A percentile compares a stretch with the other conserved stretches of the same genome.
Conservation (phyloP, 176 grass and related monocot genomes). For the Hyparrhenia diplandra region DNA sequence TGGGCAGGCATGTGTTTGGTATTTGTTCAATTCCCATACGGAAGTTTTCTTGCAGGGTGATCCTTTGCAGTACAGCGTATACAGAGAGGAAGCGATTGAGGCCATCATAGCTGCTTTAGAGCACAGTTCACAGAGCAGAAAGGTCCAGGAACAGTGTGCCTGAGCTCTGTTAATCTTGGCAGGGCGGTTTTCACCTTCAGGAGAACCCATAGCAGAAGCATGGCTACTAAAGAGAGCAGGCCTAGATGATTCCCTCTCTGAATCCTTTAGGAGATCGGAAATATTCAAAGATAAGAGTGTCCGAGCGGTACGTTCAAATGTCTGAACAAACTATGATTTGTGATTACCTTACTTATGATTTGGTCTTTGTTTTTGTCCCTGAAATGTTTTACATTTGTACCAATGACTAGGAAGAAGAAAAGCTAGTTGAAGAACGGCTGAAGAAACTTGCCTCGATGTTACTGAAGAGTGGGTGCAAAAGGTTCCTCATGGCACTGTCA, state of each 20-base stretch:
- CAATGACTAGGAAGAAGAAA: conserved; percentile 85
- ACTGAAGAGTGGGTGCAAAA: conserved; percentile 58
- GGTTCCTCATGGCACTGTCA: conserved; percentile 62
- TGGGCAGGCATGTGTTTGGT: not conserved
- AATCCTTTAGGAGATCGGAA: conserved; percentile 76
- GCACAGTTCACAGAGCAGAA: conserved; percentile 52
- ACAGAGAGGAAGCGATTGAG: conserved; percentile 83
- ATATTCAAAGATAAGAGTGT: conserved; percentile 59
- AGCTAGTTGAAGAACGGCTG: conserved; percentile 60
- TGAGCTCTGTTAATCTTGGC: conserved; percentile 79
- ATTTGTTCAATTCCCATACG: conserved; percentile 21
- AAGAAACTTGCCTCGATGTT: conserved; percentile 63
- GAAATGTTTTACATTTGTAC: not conserved
- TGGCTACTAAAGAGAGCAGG: conserved; percentile 86
- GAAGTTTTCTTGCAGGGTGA: conserved; percentile 75
- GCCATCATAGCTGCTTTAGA: conserved; percentile 67
- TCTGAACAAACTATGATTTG: not conserved
- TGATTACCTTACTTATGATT: too few species aligned
- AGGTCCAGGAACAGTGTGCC: conserved; percentile 76
- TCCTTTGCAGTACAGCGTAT: conserved; percentile 82
- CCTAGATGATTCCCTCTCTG: conserved; percentile 64
- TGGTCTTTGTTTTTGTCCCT: not conserved
- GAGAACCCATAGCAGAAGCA: conserved; percentile 68
- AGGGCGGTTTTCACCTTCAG: conserved; percentile 69
- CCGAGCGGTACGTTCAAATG: conserved; percentile 46